Conservation (phyloP, 768 basidiomycete species). For the Kwoniella mangroviensis region DNA sequence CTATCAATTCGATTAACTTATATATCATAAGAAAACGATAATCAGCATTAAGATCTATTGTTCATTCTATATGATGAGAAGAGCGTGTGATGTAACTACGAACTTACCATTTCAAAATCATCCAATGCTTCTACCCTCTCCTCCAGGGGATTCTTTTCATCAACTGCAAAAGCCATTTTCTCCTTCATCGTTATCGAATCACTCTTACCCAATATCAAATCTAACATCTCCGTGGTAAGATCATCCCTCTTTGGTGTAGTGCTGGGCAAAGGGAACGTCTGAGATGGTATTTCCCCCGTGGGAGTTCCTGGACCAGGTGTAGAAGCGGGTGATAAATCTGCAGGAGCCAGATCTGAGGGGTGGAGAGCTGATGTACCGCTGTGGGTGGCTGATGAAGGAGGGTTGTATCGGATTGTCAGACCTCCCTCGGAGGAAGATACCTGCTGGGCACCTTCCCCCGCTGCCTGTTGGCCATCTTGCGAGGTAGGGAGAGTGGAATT, state of each 20-base stretch:
- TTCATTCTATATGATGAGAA: background rate
- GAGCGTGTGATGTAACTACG: no score
- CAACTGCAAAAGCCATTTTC: slow-evolving; percentile 54
- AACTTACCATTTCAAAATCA: slow-evolving; percentile 58
- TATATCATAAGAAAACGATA: background rate
- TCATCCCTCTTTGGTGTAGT: slow-evolving; percentile 31
- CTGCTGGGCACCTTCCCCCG: slow-evolving; percentile 14
- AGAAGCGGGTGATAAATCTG: slow-evolving; percentile 31
- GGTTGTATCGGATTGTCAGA: slow-evolving; percentile 38
- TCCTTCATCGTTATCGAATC: slow-evolving; percentile 58
- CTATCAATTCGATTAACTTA: slow-evolving; percentile 58
- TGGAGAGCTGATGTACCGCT: slow-evolving; percentile 40
- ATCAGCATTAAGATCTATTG: background rate
- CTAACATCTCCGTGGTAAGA: slow-evolving; percentile 53
- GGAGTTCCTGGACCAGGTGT: slow-evolving; percentile 43
- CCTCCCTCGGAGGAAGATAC: slow-evolving; percentile 25
- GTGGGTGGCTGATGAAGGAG: slow-evolving; percentile 22
- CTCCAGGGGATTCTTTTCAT: slow-evolving; percentile 47
- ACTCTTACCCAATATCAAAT: slow-evolving; percentile 57
- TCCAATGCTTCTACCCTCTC: slow-evolving; percentile 57
- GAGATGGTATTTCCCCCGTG: background rate
- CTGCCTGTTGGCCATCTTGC: slow-evolving; percentile 1
- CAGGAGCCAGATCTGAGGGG: slow-evolving; percentile 35
- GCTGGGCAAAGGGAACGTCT: slow-evolving; percentile 9
- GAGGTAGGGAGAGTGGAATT: slow-evolving; percentile 35